Conservation (phyloP, 768 basidiomycete species). For the Suillus hirtellus region DNA sequence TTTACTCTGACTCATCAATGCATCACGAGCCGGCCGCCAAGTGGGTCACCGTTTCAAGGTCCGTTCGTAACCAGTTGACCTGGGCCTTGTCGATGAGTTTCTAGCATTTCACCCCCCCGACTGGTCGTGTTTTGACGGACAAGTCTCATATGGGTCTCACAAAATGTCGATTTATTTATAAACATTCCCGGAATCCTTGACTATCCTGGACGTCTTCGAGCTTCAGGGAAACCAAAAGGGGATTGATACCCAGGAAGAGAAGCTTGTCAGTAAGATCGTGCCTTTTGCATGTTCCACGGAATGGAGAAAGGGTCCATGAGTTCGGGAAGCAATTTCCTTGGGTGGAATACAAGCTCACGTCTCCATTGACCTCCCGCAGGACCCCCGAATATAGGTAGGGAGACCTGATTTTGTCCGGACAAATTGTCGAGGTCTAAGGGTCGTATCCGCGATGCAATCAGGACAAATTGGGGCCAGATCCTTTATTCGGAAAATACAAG, state of each 20-base stretch:
- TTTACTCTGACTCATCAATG: not conserved
- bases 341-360: not conserved
- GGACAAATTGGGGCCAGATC: too few species aligned
- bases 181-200: not conserved
- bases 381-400: too few species aligned
- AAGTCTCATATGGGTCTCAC: not conserved
- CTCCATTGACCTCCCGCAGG: slow-evolving; percentile 10
- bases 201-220: not conserved
- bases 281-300: slow-evolving; percentile 13
- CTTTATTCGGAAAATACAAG: too few species aligned
- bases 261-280: slow-evolving; percentile 12
- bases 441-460: too few species aligned
- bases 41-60: not conserved
- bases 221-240: not conserved
- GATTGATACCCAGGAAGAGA: slow-evolving; percentile 7
- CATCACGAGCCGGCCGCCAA: not conserved
- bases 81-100: not conserved
- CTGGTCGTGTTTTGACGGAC: not conserved
- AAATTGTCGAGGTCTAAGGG: too few species aligned
- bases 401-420: too few species aligned
- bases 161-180: slow-evolving; percentile 9
- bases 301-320: not conserved
- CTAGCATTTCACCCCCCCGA: not conserved
- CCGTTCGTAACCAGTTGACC: not conserved
- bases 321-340: slow-evolving; percentile 10